Base-by-base conservation (phyloP, 2,329 filamentous ascomycete genomes). In the Rhynchosporium agropyri region DNA sequence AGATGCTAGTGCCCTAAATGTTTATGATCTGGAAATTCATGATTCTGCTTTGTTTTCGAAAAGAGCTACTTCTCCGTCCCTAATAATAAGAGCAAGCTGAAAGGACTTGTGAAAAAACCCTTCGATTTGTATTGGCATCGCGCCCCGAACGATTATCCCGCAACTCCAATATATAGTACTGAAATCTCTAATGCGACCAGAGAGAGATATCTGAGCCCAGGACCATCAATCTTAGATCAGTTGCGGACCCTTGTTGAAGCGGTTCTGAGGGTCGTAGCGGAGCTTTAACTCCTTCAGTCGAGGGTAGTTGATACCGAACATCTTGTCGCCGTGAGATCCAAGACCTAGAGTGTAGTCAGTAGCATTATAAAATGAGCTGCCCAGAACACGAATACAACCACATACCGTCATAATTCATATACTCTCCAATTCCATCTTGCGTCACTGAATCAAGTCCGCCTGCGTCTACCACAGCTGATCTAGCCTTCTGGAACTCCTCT, bases 241-340 rank as follows among this genome's bases (percentile, higher is more conserved):
- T 28, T 46, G 45, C 7, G 43, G 54, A 33, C 68, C 67, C 28
- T 65, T 69, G 50, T 78, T 74, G 67, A 82, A 83, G 20, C 80
- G 68, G 65, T 79, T 80, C 4, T 63, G 73, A 2, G 80, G 79
- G 66, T 82, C 80, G 63, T 80, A 82, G 58, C 73, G 73, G 26
- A 74, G 75, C 71, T 83, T 82, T 46, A 82, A 67, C 4, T 69
- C 66, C 65, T 77, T 75, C 50, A 83, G 66, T 7, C 75, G 70
- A 2, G 67, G 66, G 45, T 78, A 76, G 60, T 81, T 80, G 12
- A 74, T 73, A 2, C 80, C 80, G 66, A 80, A 81, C 46, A 80
- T 50, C 4, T 55, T 36, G 36, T 65, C 45, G 7, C 63, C 66
- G 33, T 58, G 50, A 7, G 56, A 29, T 26, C 61, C 62, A 53